phyloP scores from a whole-genome alignment of 495 filamentous ascomycete genomes.

The Hypoxylon trugodes region DNA sequence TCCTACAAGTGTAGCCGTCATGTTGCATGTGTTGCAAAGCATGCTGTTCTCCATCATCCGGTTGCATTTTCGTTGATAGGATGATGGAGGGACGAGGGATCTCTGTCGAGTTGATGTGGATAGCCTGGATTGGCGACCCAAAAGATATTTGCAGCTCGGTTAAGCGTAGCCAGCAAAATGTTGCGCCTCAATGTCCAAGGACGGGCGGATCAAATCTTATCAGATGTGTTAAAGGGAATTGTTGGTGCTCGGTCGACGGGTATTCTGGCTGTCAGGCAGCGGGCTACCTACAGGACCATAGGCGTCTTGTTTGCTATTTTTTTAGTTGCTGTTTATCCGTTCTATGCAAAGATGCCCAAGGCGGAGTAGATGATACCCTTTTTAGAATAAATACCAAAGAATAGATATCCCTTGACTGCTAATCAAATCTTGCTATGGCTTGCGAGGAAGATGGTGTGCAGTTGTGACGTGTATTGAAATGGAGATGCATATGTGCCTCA shows the following conservation, averaged over 20 bases:
- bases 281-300: conserved; percentile 19
- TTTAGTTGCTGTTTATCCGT: no score
- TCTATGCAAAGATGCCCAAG: conserved; percentile 46
- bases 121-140: conserved; percentile 31
- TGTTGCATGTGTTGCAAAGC: conserved; percentile 71
- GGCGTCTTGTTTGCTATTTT: conserved; percentile 30
- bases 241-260: conserved; percentile 28
- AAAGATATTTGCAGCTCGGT: conserved; percentile 37
- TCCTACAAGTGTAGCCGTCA: conserved; percentile 66
- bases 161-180: conserved; percentile 38
- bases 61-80: conserved; percentile 61
- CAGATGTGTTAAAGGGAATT: conserved; percentile 3
- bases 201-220: conserved; percentile 30
- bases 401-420: conserved; percentile 38
- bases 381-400: conserved; percentile 39
- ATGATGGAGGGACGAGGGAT: conserved; percentile 3
- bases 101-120: conserved; percentile 28
- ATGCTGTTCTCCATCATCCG: conserved; percentile 72
- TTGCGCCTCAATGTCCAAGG: conserved; percentile 25
- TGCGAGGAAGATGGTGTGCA: conserved; percentile 40
- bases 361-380: conserved; percentile 47
- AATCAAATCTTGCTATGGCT: conserved; percentile 31
- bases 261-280: conserved; percentile 24
- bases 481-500: conserved; percentile 22
- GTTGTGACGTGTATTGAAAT: conserved; percentile 36